Conservation (phyloP, 2,329 filamentous ascomycete genomes). For the Aphanoascus verrucosus region DNA sequence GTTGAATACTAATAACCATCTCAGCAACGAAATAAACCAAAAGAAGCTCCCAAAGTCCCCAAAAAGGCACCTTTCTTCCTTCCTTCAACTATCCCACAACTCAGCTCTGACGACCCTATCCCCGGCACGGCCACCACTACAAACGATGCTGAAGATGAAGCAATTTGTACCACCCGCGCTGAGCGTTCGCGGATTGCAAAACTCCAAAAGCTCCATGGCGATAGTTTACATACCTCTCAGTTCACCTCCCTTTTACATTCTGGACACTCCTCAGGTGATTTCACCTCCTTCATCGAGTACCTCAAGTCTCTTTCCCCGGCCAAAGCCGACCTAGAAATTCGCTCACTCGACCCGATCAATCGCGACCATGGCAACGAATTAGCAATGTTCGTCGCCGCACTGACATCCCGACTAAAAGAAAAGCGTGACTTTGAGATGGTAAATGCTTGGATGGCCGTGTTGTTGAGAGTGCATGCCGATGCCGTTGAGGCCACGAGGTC, state of each 20-base stretch:
- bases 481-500: slow-evolving; percentile 34
- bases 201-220: slow-evolving; percentile 44
- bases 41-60: slow-evolving; percentile 77
- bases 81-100: slow-evolving; percentile 37
- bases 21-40: slow-evolving; percentile 82
- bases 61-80: slow-evolving; percentile 96
- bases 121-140: slow-evolving; percentile 21
- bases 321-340: slow-evolving; percentile 79
- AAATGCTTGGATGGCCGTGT: slow-evolving; percentile 96
- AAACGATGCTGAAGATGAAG: slow-evolving; percentile 24
- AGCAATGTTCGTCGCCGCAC: slow-evolving; percentile 64
- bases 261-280: slow-evolving; percentile 46
- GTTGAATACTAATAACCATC: slow-evolving; percentile 9
- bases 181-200: slow-evolving; percentile 59
- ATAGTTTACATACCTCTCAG: slow-evolving; percentile 19
- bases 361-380: slow-evolving; percentile 49
- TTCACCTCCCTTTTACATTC: slow-evolving; percentile 42
- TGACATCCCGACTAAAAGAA: slow-evolving; percentile 58
- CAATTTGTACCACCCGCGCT: slow-evolving; percentile 29
- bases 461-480: slow-evolving; percentile 66
- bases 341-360: slow-evolving; percentile 51
- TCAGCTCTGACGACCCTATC: slow-evolving; percentile 19
- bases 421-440: slow-evolving; percentile 83
- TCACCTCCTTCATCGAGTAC: slow-evolving; percentile 60
- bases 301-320: slow-evolving; percentile 73